phyloP scores from a whole-genome alignment of 78 protist species.

The Creolimax fragrantissima region DNA sequence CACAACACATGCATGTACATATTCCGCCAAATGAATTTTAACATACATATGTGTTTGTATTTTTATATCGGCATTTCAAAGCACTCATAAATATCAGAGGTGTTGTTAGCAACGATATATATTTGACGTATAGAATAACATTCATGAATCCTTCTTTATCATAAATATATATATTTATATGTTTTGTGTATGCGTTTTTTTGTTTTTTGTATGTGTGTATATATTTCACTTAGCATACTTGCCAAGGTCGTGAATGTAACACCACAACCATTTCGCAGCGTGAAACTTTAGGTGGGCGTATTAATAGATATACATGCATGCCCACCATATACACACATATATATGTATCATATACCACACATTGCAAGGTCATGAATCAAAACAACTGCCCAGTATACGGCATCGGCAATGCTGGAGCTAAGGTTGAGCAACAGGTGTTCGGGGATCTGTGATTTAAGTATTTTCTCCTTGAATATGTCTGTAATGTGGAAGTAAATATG shows the following conservation, averaged over 20 bases:
- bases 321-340: background rate
- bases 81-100: too few species aligned
- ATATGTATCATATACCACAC: background rate
- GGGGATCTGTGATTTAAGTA: background rate
- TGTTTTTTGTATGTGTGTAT: too few species aligned
- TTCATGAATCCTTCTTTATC: background rate
- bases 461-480: slow-evolving; percentile 1
- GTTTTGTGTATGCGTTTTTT: background rate
- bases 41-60: background rate
- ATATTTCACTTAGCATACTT: too few species aligned
- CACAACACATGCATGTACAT: background rate
- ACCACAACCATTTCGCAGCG: too few species aligned
- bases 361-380: slow-evolving; percentile 18
- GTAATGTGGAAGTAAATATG: too few species aligned
- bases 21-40: background rate
- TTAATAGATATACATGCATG: too few species aligned
- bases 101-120: too few species aligned
- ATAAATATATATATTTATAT: background rate
- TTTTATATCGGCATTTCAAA: too few species aligned
- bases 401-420: slow-evolving; percentile 16
- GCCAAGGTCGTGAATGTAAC: too few species aligned
- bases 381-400: slow-evolving; percentile 16
- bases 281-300: too few species aligned
- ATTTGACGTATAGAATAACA: background rate
- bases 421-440: background rate